A percentile compares a stretch with the other conserved stretches of the same genome.
Conservation (phyloP, 371 early-diverging fungal genomes). For the Rhizomucor pusillus region DNA sequence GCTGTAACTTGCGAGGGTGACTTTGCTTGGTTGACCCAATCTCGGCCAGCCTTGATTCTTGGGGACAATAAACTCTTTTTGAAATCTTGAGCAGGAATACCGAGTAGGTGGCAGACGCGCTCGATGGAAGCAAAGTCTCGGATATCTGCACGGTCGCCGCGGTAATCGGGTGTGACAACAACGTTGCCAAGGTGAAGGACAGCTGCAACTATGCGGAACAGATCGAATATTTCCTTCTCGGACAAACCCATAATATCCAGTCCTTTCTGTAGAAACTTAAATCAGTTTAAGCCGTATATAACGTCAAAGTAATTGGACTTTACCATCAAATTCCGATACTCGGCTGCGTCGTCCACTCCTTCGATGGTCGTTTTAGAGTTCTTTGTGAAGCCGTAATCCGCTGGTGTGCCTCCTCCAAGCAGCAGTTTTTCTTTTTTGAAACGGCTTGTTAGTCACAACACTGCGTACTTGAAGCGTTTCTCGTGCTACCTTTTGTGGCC, state of each 20-base stretch:
- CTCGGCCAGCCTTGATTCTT: slow-evolving; percentile 93
- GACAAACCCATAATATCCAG: slow-evolving; percentile 86
- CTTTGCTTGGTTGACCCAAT: slow-evolving; percentile 93
- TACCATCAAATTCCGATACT: slow-evolving; percentile 75
- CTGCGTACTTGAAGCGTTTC: neutral
- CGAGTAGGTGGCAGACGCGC: slow-evolving; percentile 93
- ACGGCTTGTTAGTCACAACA: neutral
- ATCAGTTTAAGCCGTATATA: neutral
- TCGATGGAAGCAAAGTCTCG: slow-evolving; percentile 79
- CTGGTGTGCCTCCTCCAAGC: slow-evolving; percentile 63
- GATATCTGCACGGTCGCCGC: slow-evolving; percentile 87
- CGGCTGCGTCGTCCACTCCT: slow-evolving; percentile 92
- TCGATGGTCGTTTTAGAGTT: slow-evolving; percentile 84
- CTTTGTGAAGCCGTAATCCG: slow-evolving; percentile 82
- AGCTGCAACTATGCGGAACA: slow-evolving; percentile 88
- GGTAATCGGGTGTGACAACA: slow-evolving; percentile 61
- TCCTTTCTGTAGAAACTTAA: slow-evolving; percentile 52
- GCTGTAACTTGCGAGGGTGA: slow-evolving; percentile 86
- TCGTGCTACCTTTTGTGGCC: slow-evolving; percentile 45
- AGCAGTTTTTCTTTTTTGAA: slow-evolving; percentile 68
- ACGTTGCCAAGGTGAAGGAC: slow-evolving; percentile 98
- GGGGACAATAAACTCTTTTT: slow-evolving; percentile 88
- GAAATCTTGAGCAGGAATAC: slow-evolving; percentile 87
- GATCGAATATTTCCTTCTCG: slow-evolving; percentile 71
- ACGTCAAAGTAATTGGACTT: slow-evolving; percentile 1